phyloP scores from a whole-genome alignment of 2,329 filamentous ascomycete species.

The Didymella pinodella region DNA sequence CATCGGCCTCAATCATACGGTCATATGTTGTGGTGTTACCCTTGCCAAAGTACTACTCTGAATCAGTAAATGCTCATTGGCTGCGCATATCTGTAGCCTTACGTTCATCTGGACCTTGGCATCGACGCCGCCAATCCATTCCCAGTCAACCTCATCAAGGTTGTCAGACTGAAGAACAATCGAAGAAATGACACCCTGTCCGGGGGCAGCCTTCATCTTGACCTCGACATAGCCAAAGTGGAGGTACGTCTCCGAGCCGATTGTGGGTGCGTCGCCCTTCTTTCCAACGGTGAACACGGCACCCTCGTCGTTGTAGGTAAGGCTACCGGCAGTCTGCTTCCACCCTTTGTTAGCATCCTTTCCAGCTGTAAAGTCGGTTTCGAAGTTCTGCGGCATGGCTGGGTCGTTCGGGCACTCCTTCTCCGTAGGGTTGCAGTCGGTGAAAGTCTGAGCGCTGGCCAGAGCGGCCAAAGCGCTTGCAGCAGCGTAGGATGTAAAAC shows the following conservation, averaged over 20 bases:
- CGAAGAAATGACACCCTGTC: slow-evolving; percentile 78
- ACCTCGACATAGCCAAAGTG: slow-evolving; percentile 85
- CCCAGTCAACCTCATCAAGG: slow-evolving; percentile 88
- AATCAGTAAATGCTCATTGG: not conserved
- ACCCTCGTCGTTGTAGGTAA: slow-evolving; percentile 56
- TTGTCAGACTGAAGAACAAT: slow-evolving; percentile 86
- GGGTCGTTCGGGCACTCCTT: slow-evolving; percentile 56
- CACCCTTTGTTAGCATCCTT: slow-evolving; percentile 48
- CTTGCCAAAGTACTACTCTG: slow-evolving; percentile 70
- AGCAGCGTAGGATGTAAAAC: slow-evolving; percentile 38
- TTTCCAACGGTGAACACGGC: slow-evolving; percentile 60
- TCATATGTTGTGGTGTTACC: slow-evolving; percentile 74
- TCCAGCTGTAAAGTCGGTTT: slow-evolving; percentile 56
- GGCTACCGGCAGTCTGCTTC: slow-evolving; percentile 52
- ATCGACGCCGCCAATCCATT: slow-evolving; percentile 74
- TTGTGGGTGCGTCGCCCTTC: slow-evolving; percentile 65
- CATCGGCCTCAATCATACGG: slow-evolving; percentile 69
- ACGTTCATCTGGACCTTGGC: slow-evolving; percentile 70
- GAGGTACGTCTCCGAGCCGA: slow-evolving; percentile 82
- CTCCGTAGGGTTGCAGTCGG: slow-evolving; percentile 55
- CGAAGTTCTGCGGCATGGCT: slow-evolving; percentile 51
- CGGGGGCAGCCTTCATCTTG: slow-evolving; percentile 76
- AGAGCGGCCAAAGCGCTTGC: slow-evolving; percentile 45
- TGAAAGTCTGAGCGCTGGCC: slow-evolving; percentile 55
- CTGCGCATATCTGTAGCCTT: not conserved